Base-by-base conservation (phyloP, 768 basidiomycete genomes). In the Termitomyces sp. region DNA sequence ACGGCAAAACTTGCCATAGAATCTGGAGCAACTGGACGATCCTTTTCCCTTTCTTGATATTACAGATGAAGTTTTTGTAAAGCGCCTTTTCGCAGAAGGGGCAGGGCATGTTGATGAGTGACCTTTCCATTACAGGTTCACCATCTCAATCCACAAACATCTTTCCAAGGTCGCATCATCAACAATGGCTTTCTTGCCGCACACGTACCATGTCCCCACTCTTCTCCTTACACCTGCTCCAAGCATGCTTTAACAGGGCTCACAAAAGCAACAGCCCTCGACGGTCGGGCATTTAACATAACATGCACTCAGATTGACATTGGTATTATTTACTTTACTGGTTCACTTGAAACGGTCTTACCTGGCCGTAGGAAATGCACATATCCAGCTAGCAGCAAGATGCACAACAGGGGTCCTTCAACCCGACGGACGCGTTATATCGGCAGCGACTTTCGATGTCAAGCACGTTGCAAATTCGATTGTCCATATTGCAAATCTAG, bases 141-240 rank as follows among this genome's bases (percentile, higher is more conserved):
- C 30, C 30, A 30, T 30, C 30, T 30, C 30, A 30, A 3, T 30
- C 30, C 30, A 23, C 30, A 30, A 30, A 30, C 30, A 30, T 30
- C 30, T 30, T 30, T 30, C 0, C 30, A 3, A 30, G 30, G 30
- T 30, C 30, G 59, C 21, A 47, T 46, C 37, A 53, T 95, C 71
- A 92, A 93, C 73, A 92, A 94, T 62, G 91, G 91, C 0, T 88
- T 85, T n/a, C 74, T 91, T 23, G 79, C 86, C 1, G 87, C 89
- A 0, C 81, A 86, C 58, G 74, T 81, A 3, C 88, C 90, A 1
- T 79, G 88, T n/a, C 86, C 85, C 1, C 69, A 81, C 62, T 74
- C 80, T 1, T 68, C 68, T 23, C 77, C 90, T 0, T 94, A 94
- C 67, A 86, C 88, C 0, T 74, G 81, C 51, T 86, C 89, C 12